Evolutionary conservation across 345 rosid genomes (phyloP).

Genomic region (Leavenworthia alabamica): DNA sequence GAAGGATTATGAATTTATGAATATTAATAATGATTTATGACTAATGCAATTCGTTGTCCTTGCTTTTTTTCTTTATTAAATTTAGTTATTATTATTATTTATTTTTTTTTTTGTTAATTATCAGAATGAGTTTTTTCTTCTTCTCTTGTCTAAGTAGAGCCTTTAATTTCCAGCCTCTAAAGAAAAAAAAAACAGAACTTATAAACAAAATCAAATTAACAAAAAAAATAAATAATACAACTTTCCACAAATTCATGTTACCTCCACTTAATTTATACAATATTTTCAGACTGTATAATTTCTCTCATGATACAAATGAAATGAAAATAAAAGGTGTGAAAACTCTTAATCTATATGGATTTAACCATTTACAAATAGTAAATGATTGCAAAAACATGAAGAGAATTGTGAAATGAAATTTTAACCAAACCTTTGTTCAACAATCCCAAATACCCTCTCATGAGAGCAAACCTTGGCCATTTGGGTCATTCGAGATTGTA

Average conservation of each 20-base stretch:
- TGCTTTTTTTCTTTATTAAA: neutral
- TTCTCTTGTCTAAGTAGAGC: neutral
- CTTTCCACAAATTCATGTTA: neutral
- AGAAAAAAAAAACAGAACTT: neutral
- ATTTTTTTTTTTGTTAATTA: slow-evolving; percentile 7
- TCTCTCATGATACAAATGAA: neutral
- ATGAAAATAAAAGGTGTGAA: neutral
- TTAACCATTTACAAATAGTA: neutral
- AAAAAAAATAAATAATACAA: no score
- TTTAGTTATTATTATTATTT: neutral
- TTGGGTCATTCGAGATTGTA: slow-evolving; percentile 13
- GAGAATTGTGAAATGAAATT: neutral
- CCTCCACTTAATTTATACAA: neutral
- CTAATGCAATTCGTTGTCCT: slow-evolving; percentile 1
- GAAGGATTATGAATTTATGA: slow-evolving; percentile 1
- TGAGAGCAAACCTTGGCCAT: slow-evolving; percentile 19
- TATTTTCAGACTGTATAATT: neutral
- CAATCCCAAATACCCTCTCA: slow-evolving; percentile 28
- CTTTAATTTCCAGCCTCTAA: slow-evolving; percentile 11
- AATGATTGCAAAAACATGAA: neutral
- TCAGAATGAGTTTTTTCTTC: neutral
- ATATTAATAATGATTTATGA: no score
- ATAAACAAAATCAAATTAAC: neutral
- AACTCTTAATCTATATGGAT: neutral
- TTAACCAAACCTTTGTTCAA: slow-evolving; percentile 14